These are phyloP conservation scores for Leonotis leonurus DNA, from an alignment of 257 asterid species.

Conservation along the genomic window DNA sequence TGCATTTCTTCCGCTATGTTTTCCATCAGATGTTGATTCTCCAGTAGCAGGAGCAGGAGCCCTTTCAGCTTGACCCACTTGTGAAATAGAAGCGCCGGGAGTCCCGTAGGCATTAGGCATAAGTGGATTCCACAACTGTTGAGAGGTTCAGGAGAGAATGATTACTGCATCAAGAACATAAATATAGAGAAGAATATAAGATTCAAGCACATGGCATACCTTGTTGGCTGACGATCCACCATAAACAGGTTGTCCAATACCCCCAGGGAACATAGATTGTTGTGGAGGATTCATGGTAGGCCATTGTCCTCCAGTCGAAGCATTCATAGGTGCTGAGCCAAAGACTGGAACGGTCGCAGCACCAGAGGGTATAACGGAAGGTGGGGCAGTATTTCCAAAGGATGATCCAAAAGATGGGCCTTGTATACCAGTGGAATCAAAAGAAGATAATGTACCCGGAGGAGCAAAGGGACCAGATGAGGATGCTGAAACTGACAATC, in stretches of 20 bases:
- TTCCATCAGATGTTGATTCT: constrained; percentile 38
- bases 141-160: constrained; percentile 9
- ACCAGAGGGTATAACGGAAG: constrained; percentile 31
- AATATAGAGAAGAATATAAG: neutral
- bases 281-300: constrained; percentile 34
- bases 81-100: constrained; percentile 33
- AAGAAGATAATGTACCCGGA: constrained; percentile 28
- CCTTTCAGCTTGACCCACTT: constrained; percentile 40
- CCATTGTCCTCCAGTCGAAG: constrained; percentile 53
- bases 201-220: constrained; percentile 30
- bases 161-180: constrained; percentile 11
- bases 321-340: constrained; percentile 35
- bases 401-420: constrained; percentile 31
- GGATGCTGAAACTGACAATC: constrained; percentile 56
- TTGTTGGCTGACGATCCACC: constrained; percentile 46
- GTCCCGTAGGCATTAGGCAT: constrained; percentile 40
- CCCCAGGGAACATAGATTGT: constrained; percentile 39
- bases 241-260: constrained; percentile 30
- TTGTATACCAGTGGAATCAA: constrained; percentile 30
- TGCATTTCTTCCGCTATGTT: constrained; percentile 63
- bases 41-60: constrained; percentile 24
- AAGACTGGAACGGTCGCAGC: constrained; percentile 35
- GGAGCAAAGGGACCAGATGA: constrained; percentile 37
- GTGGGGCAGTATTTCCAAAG: constrained; percentile 39
- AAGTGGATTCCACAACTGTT: constrained; percentile 59